A percentile compares a stretch with the other conserved stretches of the same genome.
phyloP scores from a whole-genome alignment of 2,329 filamentous ascomycete genomes.

The Kalmusia sp. region DNA sequence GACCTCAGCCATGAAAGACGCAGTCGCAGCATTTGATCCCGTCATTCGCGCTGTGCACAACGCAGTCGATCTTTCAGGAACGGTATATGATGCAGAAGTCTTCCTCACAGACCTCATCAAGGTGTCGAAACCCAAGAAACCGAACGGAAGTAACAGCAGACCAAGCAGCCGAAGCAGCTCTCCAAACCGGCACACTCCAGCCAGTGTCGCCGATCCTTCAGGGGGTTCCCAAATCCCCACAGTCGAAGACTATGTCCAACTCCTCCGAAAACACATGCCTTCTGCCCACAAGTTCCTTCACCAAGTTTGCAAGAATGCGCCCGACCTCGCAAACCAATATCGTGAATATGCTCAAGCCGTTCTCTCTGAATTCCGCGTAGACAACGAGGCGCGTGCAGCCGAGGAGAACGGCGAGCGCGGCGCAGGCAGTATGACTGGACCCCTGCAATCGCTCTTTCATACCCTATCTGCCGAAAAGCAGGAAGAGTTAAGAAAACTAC shows the following conservation, averaged over 20 bases:
- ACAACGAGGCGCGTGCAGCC: conserved; percentile 23
- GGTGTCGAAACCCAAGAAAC: conserved; percentile 50
- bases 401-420: conserved; percentile 32
- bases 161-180: conserved; percentile 31
- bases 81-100: conserved; percentile 69
- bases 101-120: conserved; percentile 78
- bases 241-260: conserved; percentile 74
- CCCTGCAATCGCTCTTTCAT: conserved; percentile 52
- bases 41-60: conserved; percentile 77
- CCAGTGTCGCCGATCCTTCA: conserved; percentile 29
- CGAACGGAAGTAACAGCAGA: conserved; percentile 31
- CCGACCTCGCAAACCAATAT: conserved; percentile 68
- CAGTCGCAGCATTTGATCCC: conserved; percentile 73
- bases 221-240: conserved; percentile 53
- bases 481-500: conserved; percentile 54
- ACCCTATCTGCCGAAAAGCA: conserved; percentile 58
- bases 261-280: conserved; percentile 70
- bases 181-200: conserved; percentile 18
- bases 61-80: conserved; percentile 72
- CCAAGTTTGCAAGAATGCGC: conserved; percentile 71
- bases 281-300: conserved; percentile 75
- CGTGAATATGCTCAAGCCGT: conserved; percentile 66
- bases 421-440: conserved; percentile 52
- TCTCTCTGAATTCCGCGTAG: conserved; percentile 61
- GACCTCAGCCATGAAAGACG: conserved; percentile 71